phyloP scores from a whole-genome alignment of 345 rosid species.

The Syzygium aqueum region DNA sequence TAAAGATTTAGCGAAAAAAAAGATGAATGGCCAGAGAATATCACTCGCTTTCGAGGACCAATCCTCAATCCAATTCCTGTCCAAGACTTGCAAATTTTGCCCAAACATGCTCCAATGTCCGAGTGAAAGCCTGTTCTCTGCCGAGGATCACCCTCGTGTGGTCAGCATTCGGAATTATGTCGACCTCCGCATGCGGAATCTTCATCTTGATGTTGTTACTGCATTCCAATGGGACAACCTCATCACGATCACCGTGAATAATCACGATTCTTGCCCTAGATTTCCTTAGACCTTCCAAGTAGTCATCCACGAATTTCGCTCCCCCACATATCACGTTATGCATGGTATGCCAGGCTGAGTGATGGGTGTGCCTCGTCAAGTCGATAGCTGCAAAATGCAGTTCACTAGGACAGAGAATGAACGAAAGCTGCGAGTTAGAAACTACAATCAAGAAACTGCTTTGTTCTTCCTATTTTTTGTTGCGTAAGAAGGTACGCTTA shows the following conservation, averaged over 20 bases:
- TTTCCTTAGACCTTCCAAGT: constrained; percentile 24
- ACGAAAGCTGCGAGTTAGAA: not conserved
- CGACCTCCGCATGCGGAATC: constrained; percentile 31
- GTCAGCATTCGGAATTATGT: constrained; percentile 26
- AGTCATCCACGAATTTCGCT: constrained; percentile 42
- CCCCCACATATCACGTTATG: constrained; percentile 81
- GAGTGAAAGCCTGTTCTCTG: constrained; percentile 37
- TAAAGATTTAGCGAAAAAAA: not conserved
- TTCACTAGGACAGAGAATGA: constrained; percentile 21
- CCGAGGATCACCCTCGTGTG: constrained; percentile 45
- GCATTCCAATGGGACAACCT: constrained; percentile 51
- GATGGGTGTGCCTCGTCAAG: constrained; percentile 69
- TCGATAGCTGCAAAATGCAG: constrained; percentile 27
- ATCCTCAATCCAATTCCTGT: not conserved
- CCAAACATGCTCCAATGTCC: constrained; percentile 47
- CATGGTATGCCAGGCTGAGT: constrained; percentile 74
- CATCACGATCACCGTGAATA: constrained; percentile 53
- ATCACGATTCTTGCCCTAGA: constrained; percentile 27
- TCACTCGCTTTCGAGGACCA: not conserved
- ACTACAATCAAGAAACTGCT: not conserved
- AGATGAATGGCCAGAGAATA: not conserved
- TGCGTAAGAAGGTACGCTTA: not conserved
- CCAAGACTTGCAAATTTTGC: constrained; percentile 1
- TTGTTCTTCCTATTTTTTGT: not conserved
- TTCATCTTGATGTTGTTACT: constrained; percentile 35